These are phyloP conservation scores for Globisporangium canariense DNA, from an alignment of 352 stramenopile genomes.

Conservation along the genomic window DNA sequence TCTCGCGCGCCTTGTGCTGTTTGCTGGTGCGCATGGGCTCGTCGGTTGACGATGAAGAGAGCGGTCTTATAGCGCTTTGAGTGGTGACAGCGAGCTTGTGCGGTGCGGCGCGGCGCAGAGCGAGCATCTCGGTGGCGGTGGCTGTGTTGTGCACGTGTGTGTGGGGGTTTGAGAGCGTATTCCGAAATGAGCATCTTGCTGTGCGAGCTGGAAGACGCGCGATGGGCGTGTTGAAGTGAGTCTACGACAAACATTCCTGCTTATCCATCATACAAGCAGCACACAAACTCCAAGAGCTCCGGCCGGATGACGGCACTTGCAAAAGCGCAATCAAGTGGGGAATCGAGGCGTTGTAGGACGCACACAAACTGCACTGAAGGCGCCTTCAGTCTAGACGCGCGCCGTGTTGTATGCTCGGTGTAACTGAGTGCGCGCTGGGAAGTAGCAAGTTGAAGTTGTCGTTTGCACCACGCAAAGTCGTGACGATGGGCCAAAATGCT, in stretches of 20 bases:
- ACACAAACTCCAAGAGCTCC: not conserved
- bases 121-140: not conserved
- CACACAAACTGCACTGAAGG: too few relatives aligned
- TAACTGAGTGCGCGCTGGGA: too few relatives aligned
- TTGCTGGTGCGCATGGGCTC: not conserved
- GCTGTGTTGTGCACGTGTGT: not conserved
- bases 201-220: not conserved
- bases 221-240: too few relatives aligned
- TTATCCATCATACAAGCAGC: not conserved
- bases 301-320: not conserved
- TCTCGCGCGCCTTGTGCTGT: conserved; percentile 2
- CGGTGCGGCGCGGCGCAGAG: not conserved
- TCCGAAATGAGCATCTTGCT: not conserved
- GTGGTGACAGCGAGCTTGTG: not conserved
- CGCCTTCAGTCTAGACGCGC: too few relatives aligned
- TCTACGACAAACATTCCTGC: not conserved
- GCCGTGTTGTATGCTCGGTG: too few relatives aligned
- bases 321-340: not conserved
- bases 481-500: too few relatives aligned
- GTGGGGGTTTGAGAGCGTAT: not conserved
- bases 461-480: too few relatives aligned
- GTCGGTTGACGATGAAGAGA: not conserved
- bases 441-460: too few relatives aligned
- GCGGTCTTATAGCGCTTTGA: not conserved
- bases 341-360: too few relatives aligned